Evolutionary conservation across 2,329 filamentous ascomycete genomes (phyloP), one percentile per base, ranked within the genome.

Genomic region (Geosmithia flava): DNA sequence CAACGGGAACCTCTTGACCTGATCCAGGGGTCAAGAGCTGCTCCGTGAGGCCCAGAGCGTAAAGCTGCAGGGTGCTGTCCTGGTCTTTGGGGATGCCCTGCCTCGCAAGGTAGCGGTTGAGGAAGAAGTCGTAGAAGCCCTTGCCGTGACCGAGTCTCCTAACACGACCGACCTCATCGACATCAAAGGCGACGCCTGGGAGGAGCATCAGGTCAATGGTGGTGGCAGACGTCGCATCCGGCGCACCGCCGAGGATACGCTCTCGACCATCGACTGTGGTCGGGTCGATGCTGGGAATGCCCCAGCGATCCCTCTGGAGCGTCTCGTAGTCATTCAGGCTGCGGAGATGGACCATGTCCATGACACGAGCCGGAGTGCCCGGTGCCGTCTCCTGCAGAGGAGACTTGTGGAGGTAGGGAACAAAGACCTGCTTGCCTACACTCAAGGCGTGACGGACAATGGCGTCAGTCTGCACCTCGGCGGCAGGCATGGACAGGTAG

Each of bases 81-180:
- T 61, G 55, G 39, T 59, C 60, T 42, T 61, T 59, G 48, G 61
- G 59, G 45, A 64, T 54, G 44, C 61, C 62, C 27, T 58, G 51
- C 63, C 64, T 74, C 62, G 75, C 61, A 47, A 68, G 62, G 58
- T 90, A 95, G 55, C 83, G 80, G 58, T 83, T 79, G 60, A 98
- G 68, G 65, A 95, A 98, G 64, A 82, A 85, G 69, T 98, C 93
- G 71, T 98, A 98, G 68, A 95, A 98, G 30, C 93, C 93, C 65
- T 88, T 95, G 49, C 93, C 93, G 65, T 98, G 93, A 41, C 93
- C 93, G 19, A 97, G 75, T 56, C 93, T 78, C 55, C 83, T 78
- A 51, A 93, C 76, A 13, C 68, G 69, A 3, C 71, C 71, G 20
- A 65, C 65, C 11, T 66, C 59, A 51, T 79, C 73, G 46, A 71